These are phyloP conservation scores for Irpex lacteus DNA, from an alignment of 1,284 basidiomycete species.

Conservation along the genomic window DNA sequence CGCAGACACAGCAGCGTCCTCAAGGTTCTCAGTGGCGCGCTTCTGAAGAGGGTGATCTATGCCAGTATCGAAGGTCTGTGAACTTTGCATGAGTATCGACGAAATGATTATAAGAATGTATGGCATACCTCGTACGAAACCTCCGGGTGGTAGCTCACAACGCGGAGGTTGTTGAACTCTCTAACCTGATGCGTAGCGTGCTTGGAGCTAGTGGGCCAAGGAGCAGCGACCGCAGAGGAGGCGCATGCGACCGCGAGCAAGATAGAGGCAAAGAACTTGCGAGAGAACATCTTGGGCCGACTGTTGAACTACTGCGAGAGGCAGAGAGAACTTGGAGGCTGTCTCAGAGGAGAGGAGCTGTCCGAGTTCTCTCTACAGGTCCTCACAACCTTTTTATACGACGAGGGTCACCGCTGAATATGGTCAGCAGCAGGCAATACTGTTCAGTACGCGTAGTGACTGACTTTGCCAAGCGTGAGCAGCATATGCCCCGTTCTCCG, in stretches of 20 bases:
- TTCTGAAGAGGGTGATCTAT: conserved; percentile 2
- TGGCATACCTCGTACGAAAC: conserved; percentile 38
- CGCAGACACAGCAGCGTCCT: neutral
- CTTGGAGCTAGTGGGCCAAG: conserved; percentile 26
- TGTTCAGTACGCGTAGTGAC: neutral
- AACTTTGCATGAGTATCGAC: neutral
- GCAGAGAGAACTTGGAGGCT: neutral
- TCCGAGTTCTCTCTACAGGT: neutral
- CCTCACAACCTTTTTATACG: neutral
- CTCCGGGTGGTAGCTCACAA: conserved; percentile 42
- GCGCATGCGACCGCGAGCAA: conserved; percentile 29
- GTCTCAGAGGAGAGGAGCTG: conserved; percentile 1
- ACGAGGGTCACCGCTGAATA: neutral
- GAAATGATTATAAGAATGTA: neutral
- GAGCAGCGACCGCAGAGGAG: conserved; percentile 25
- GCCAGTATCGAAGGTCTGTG: neutral
- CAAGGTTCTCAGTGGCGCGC: conserved; percentile 1
- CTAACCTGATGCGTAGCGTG: conserved; percentile 42
- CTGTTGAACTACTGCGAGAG: neutral
- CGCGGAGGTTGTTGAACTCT: conserved; percentile 31
- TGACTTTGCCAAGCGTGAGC: neutral
- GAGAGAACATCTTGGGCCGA: conserved; percentile 20
- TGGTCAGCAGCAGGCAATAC: neutral
- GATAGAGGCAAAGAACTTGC: conserved; percentile 29
- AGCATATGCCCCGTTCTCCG: neutral